phyloP scores from a whole-genome alignment of 73 alveolate genomes.

The Paramecium sexaurelia region DNA sequence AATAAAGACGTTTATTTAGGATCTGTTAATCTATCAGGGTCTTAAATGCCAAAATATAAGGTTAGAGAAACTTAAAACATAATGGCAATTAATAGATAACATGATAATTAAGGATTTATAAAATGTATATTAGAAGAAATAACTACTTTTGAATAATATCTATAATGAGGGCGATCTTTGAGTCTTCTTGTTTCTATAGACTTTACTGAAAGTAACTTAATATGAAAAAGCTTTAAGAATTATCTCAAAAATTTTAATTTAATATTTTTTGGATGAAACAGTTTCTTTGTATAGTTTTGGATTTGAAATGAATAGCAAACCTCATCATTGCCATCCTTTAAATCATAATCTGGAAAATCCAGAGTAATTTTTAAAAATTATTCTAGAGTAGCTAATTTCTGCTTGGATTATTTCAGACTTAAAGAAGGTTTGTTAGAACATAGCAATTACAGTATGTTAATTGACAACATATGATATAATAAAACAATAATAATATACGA shows the following conservation, averaged over 20 bases:
- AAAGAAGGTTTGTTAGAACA: conserved; percentile 69
- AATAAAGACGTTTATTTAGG: background rate
- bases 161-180: conserved; percentile 77
- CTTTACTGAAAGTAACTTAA: conserved; percentile 81
- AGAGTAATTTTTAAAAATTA: background rate
- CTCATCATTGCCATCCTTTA: conserved; percentile 89
- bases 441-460: conserved; percentile 81
- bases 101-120: background rate
- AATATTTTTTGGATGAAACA: conserved; percentile 81
- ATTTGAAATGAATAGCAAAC: conserved; percentile 22
- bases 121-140: background rate
- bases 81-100: background rate
- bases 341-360: conserved; percentile 79
- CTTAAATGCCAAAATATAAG: background rate
- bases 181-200: conserved; percentile 80
- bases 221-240: conserved; percentile 78
- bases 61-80: background rate
- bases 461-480: conserved; percentile 87
- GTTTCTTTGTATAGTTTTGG: conserved; percentile 88
- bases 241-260: conserved; percentile 74
- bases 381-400: conserved; percentile 70
- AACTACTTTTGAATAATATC: conserved; percentile 75
- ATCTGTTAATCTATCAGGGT: background rate
- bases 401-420: conserved; percentile 73
- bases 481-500: conserved; percentile 75